Conservation (phyloP, 164 flowering plant species). For the Aristolochia contorta region DNA sequence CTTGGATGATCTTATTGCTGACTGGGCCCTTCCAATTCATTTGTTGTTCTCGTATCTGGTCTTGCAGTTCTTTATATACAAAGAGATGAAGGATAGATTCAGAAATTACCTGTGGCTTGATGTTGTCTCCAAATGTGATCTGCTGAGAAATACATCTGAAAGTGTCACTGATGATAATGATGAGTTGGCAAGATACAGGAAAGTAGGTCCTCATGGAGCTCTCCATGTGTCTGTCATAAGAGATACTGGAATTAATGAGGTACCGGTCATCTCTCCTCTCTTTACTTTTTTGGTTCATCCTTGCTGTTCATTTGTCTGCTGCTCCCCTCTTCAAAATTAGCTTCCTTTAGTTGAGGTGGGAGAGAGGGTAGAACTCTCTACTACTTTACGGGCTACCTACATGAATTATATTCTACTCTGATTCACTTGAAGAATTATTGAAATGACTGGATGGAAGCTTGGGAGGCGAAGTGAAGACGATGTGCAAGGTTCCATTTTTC, state of each 20-base stretch:
- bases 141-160: slow-evolving; percentile 44
- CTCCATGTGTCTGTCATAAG: slow-evolving; percentile 67
- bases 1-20: background rate
- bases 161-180: slow-evolving; percentile 33
- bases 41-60: slow-evolving; percentile 1
- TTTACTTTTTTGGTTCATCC: background rate
- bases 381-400: too few species aligned
- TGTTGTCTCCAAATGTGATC: slow-evolving; percentile 86
- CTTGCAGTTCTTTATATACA: slow-evolving; percentile 63
- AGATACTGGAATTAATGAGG: slow-evolving; percentile 62
- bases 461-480: too few species aligned
- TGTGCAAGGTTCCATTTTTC: too few species aligned
- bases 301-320: background rate
- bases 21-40: background rate
- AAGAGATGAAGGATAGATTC: slow-evolving; percentile 76
- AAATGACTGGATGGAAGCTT: too few species aligned
- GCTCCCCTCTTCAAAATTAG: too few species aligned
- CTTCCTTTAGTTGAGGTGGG: too few species aligned
- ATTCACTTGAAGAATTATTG: too few species aligned
- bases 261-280: slow-evolving; percentile 5
- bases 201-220: slow-evolving; percentile 73
- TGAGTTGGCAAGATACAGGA: slow-evolving; percentile 60
- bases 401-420: too few species aligned
- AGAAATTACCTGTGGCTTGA: slow-evolving; percentile 81
- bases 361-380: too few species aligned